Percentiles rank a stretch among this genome's conserved stretches.
Conservation (phyloP, 176 grass and related monocot genomes). For the Oryza coarctata region DNA sequence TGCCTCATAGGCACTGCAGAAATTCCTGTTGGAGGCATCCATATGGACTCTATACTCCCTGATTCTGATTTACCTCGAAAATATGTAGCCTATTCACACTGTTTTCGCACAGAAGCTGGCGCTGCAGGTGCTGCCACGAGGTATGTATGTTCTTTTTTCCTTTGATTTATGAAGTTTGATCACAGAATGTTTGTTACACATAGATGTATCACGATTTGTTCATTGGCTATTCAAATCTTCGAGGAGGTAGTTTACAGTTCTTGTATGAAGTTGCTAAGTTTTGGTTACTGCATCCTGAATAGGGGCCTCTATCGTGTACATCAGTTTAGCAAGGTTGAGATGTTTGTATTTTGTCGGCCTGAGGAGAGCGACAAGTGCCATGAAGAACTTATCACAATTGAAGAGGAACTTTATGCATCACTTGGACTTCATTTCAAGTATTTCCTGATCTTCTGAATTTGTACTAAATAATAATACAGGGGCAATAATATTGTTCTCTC, state of each 20-base stretch:
- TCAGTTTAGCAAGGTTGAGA: constrained; percentile 99
- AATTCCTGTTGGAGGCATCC: constrained; percentile 96
- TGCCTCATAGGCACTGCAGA: constrained; percentile 97
- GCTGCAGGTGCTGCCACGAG: constrained; percentile 81
- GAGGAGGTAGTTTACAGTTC: not conserved
- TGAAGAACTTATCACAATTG: constrained; percentile 87
- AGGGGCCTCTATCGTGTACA: constrained; percentile 92
- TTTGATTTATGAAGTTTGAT: constrained; percentile 14
- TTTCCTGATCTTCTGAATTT: constrained; percentile 17
- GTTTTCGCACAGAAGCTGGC: constrained; percentile 94
- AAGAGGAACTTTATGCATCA: constrained; percentile 89
- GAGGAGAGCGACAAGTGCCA: constrained; percentile 84
- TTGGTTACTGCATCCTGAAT: constrained; percentile 32
- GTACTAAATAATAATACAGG: not conserved
- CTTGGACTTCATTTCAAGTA: constrained; percentile 99
- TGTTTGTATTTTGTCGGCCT: constrained; percentile 87
- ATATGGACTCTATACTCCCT: constrained; percentile 87
- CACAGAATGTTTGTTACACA: not conserved
- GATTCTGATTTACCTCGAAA: constrained; percentile 79
- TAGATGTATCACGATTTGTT: not conserved
- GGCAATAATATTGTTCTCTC: not conserved
- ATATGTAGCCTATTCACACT: constrained; percentile 96
- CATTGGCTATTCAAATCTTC: not conserved
- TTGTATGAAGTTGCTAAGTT: constrained; percentile 12
- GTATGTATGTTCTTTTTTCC: constrained; percentile 35